Evolutionary conservation across 148 eudicot genomes (phyloP).

Genomic region (Bassia scoparia): DNA sequence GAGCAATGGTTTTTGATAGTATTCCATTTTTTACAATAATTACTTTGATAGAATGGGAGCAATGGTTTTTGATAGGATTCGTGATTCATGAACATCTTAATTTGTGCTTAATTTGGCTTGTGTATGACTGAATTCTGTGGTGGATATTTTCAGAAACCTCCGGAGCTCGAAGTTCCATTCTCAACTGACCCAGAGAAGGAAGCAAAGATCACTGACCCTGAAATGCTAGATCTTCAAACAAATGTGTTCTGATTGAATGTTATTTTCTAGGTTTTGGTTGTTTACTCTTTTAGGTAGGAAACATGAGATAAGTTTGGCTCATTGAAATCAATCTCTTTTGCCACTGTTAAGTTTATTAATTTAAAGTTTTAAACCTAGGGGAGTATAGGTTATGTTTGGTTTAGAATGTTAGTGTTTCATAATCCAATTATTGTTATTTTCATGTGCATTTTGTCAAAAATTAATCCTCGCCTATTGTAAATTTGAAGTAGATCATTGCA

Average conservation of each 20-base stretch:
- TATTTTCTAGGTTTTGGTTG: not conserved
- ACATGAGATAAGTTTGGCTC: not conserved
- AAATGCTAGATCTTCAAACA: constrained; percentile 67
- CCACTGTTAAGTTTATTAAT: not conserved
- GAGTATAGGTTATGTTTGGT: not conserved
- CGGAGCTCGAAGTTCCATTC: constrained; percentile 58
- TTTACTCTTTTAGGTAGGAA: not conserved
- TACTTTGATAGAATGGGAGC: too few relatives aligned
- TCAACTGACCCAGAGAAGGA: constrained; percentile 44
- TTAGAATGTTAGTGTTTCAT: not conserved
- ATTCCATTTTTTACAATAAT: too few relatives aligned
- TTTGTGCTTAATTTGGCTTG: not conserved
- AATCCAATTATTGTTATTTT: not conserved
- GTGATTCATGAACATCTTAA: not conserved
- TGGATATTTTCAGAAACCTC: constrained; percentile 55
- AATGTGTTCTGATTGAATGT: constrained; percentile 62
- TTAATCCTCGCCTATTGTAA: too few relatives aligned
- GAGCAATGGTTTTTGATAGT: too few relatives aligned
- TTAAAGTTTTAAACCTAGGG: too few relatives aligned
- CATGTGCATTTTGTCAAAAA: too few relatives aligned
- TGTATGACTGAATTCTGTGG: not conserved
- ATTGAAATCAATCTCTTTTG: not conserved
- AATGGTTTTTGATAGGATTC: not conserved
- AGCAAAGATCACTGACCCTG: constrained; percentile 48
- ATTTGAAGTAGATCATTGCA: too few relatives aligned